Percentiles rank a stretch among this genome's conserved stretches.
Conservation (phyloP, 2,329 filamentous ascomycete genomes). For the Blastomyces emzantsi region DNA sequence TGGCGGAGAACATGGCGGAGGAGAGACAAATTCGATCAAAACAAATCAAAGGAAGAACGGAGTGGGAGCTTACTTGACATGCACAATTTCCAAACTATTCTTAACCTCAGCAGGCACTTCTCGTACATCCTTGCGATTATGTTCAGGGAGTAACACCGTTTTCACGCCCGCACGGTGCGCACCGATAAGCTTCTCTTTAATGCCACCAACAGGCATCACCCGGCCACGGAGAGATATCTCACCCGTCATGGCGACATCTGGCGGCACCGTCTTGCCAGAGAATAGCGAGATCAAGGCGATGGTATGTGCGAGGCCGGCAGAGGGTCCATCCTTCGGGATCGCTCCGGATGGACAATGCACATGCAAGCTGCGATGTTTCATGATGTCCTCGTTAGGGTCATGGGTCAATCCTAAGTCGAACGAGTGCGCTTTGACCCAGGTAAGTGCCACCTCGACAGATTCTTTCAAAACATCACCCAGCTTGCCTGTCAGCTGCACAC, state of each 20-base stretch:
- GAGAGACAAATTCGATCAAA: neutral
- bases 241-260: conserved; percentile 89
- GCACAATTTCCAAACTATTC: conserved; percentile 76
- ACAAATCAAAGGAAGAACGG: conserved; percentile 4
- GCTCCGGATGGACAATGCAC: conserved; percentile 93
- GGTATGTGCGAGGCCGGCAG: conserved; percentile 85
- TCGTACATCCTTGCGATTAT: conserved; percentile 85
- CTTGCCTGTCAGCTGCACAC: conserved; percentile 91
- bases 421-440: conserved; percentile 95
- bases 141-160: conserved; percentile 77
- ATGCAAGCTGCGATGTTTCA: conserved; percentile 89
- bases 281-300: conserved; percentile 89
- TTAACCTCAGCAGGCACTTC: conserved; percentile 87
- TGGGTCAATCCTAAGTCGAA: conserved; percentile 79
- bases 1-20: too few relatives aligned
- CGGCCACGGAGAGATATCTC: conserved; percentile 73
- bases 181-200: conserved; percentile 98
- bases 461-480: conserved; percentile 96
- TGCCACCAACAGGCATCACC: conserved; percentile 89
- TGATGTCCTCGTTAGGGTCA: conserved; percentile 79
- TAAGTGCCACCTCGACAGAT: conserved; percentile 88
- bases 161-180: conserved; percentile 89
- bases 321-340: conserved; percentile 83
- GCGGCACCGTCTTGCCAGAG: conserved; percentile 72
- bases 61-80: conserved; percentile 61